These are phyloP conservation scores for Phytophthora agathidicida DNA, from an alignment of 352 stramenopile species.

Conservation along the genomic window DNA sequence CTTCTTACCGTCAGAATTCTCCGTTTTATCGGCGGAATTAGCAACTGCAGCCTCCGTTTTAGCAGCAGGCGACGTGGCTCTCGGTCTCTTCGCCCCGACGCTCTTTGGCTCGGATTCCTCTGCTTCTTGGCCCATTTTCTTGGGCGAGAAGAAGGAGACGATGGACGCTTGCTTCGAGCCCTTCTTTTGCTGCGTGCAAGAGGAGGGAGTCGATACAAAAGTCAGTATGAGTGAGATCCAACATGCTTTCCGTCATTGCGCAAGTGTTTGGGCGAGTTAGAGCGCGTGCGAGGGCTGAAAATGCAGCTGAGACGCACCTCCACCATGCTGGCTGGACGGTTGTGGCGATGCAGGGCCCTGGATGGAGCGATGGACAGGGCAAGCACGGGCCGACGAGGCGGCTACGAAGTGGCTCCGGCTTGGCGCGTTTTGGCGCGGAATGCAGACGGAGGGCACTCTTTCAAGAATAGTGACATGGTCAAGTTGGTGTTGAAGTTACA, in stretches of 20 bases:
- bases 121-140: conserved; percentile 30
- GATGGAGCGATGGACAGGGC: too few species aligned
- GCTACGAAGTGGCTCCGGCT: conserved; percentile 9
- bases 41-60: conserved; percentile 11
- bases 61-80: conserved; percentile 1
- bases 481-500: not conserved
- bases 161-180: conserved; percentile 66
- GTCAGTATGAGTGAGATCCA: conserved; percentile 6
- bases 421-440: conserved; percentile 27
- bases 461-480: too few species aligned
- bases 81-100: conserved; percentile 17
- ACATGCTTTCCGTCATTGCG: not conserved
- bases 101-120: conserved; percentile 24
- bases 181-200: conserved; percentile 62
- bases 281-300: not conserved
- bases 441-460: too few species aligned
- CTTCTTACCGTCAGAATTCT: conserved; percentile 9
- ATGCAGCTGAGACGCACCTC: conserved; percentile 25
- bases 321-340: conserved; percentile 7
- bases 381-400: conserved; percentile 2
- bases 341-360: not conserved
- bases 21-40: conserved; percentile 13
- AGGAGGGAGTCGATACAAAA: conserved; percentile 9
- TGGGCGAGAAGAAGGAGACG: conserved; percentile 80
- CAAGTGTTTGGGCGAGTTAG: not conserved